Conservation (phyloP, 2,329 filamentous ascomycete species). For the Pseudogymnoascus sp. region DNA sequence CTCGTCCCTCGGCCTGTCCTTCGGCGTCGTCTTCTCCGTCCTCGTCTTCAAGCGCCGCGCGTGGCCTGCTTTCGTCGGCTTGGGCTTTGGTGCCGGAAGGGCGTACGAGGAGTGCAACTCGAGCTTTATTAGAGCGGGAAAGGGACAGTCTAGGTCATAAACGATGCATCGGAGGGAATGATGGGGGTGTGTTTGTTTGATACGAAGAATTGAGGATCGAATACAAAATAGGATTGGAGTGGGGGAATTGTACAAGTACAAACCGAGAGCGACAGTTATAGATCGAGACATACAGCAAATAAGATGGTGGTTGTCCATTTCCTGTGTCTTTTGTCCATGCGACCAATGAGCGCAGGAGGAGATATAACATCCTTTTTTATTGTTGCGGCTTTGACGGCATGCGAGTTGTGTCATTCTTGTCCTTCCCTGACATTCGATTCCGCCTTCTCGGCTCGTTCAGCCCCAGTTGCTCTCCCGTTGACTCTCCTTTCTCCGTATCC, state of each 20-base stretch:
- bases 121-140: conserved; percentile 25
- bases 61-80: conserved; percentile 91
- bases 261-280: background rate
- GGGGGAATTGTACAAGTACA: conserved; percentile 9
- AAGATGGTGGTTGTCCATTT: background rate
- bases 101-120: conserved; percentile 96
- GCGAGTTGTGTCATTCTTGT: background rate
- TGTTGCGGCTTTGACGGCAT: background rate
- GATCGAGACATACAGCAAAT: background rate
- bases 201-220: conserved; percentile 4
- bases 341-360: background rate
- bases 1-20: conserved; percentile 88
- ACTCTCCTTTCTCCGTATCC: background rate
- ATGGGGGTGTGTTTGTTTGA: background rate
- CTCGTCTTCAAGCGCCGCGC: conserved; percentile 96
- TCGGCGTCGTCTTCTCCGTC: conserved; percentile 97
- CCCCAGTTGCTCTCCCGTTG: background rate
- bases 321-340: background rate
- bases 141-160: conserved; percentile 12
- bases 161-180: background rate
- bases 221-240: background rate
- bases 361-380: background rate
- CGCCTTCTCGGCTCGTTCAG: background rate
- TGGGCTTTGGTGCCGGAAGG: conserved; percentile 90
- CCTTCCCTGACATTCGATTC: background rate